Evolutionary conservation across 805 yeast species (phyloP), one percentile per base, ranked within the genome.

Genomic region (Teunomyces stri): DNA sequence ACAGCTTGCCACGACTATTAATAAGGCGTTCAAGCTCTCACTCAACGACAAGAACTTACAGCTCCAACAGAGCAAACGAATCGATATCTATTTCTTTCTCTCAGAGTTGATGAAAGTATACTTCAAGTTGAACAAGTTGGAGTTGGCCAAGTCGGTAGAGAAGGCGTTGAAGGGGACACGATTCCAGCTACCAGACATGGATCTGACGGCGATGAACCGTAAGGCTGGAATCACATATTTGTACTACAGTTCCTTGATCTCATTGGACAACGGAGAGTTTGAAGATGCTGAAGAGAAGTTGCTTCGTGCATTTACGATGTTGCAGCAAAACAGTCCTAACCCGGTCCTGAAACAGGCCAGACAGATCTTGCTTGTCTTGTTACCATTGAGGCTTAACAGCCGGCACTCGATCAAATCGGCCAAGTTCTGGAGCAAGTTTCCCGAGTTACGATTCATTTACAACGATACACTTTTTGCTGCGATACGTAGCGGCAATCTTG

Each of bases 31-130:
- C 67, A 87, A 85, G 48, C 60, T 86, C 3, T 87, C 96, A 51
- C 70, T 90, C 38, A 87, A 87, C 52, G 97, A 90, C 64, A 76
- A 91, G 48, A 82, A 81, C 50, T 77, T 80, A n/a, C 78, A 77
- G 22, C 42, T 63, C 16, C 43, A 41, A 0, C 56, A 57, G 11
- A 79, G 85, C 50, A 85, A 87, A 59, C 75, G 84, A 56, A 64
- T 66, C 52, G 87, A 84, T 43, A 82, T 86, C 15, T 87, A 84
- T 64, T 83, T 79, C 64, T 85, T 89, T 61, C 78, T 87, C 15
- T 83, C 84, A 34, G 76, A 82, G 45, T 76, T 89, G 48, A 81
- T 89, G 62, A 80, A 80, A 55, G 74, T 86, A 20, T 89, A 88
- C 65, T 82, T 84, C 69, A 74, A 74, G 55, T 68, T 89, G 53